These are phyloP conservation scores for Wickerhamomyces alni DNA, from an alignment of 805 yeast genomes.

Conservation along the genomic window DNA sequence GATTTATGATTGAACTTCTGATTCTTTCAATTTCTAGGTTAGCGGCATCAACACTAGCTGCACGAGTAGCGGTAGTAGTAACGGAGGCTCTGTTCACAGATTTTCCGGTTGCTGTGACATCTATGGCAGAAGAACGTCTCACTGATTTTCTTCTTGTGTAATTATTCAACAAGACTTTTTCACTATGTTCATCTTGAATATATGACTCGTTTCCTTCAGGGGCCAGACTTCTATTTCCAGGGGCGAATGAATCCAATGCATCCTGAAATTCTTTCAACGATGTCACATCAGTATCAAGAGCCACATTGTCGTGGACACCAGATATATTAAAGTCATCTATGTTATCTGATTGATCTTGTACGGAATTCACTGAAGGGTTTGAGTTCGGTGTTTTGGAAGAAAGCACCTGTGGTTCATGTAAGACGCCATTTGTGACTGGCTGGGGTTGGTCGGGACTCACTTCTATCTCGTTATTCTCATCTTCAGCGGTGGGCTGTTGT, in stretches of 20 bases:
- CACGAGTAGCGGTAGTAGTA: slow-evolving; percentile 19
- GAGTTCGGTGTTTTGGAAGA: neutral
- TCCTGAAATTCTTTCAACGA: slow-evolving; percentile 8
- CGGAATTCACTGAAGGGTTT: neutral
- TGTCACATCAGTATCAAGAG: neutral
- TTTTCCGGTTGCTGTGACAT: neutral
- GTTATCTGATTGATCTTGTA: neutral
- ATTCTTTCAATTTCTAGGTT: slow-evolving; percentile 42
- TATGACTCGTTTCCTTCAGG: slow-evolving; percentile 26
- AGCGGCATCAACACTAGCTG: slow-evolving; percentile 29
- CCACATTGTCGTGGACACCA: neutral
- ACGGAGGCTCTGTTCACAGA: slow-evolving; percentile 10
- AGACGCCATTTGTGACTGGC: no score
- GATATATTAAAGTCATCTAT: no score
- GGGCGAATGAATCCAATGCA: slow-evolving; percentile 5
- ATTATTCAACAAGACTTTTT: slow-evolving; percentile 29
- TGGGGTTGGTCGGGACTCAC: no score
- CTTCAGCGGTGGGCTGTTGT: neutral
- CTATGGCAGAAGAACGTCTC: neutral
- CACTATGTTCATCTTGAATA: slow-evolving; percentile 28
- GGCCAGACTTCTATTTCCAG: neutral
- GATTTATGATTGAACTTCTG: slow-evolving; percentile 41
- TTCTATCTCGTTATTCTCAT: no score
- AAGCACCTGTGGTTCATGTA: no score
- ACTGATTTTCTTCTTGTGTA: slow-evolving; percentile 15